Percentiles rank a stretch among this genome's conserved stretches.
These are phyloP conservation scores for Arthrinium puccinioides DNA, from an alignment of 2,329 filamentous ascomycete species.

Conservation along the genomic window DNA sequence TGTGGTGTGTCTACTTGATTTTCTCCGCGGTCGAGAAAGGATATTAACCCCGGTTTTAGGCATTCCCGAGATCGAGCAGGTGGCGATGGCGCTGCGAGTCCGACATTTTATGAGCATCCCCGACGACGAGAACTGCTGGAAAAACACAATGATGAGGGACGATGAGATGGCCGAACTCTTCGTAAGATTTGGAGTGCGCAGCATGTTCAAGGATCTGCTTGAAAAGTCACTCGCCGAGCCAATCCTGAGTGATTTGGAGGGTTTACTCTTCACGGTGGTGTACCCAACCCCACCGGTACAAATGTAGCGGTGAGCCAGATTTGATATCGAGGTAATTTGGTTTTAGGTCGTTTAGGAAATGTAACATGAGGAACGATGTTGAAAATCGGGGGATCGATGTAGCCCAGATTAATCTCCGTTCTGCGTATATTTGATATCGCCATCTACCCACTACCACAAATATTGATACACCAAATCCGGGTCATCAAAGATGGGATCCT, in stretches of 20 bases:
- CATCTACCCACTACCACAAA: too few species aligned
- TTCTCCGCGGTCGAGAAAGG: neutral
- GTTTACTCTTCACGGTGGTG: neutral
- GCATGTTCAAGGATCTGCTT: neutral
- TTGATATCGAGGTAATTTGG: too few species aligned
- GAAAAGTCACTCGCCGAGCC: neutral
- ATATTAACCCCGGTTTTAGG: neutral
- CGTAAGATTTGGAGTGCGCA: neutral
- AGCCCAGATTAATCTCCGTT: too few species aligned
- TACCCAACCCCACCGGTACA: neutral
- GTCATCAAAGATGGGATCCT: too few species aligned
- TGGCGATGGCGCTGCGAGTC: neutral
- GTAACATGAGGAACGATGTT: too few species aligned
- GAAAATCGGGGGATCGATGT: too few species aligned
- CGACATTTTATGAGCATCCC: neutral
- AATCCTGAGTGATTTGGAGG: neutral
- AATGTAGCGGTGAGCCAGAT: too few species aligned
- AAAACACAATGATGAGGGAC: neutral
- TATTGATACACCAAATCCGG: too few species aligned
- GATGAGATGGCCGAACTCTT: neutral
- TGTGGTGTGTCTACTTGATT: neutral
- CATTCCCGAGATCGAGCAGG: neutral
- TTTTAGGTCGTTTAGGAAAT: too few species aligned
- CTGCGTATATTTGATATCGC: too few species aligned
- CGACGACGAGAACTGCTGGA: neutral